Base-by-base conservation (phyloP, 169 alveolate genomes). In the Plasmodium gaboni region DNA sequence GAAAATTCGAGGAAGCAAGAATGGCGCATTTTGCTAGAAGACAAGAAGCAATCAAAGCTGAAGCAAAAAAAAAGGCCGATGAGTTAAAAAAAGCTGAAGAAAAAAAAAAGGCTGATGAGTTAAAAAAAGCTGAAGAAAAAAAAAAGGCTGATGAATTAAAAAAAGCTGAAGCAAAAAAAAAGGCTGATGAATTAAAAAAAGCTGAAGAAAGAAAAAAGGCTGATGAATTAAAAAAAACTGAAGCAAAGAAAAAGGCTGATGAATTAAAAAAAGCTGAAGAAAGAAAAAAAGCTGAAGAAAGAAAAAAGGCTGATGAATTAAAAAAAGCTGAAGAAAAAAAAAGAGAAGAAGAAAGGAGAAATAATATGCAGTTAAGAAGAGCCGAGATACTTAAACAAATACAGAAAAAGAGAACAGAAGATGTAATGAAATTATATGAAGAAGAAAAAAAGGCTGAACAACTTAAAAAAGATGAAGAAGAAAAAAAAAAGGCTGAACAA, bases 281-380 rank as follows among this genome's bases (percentile, higher is more conserved):
- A 57, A 15, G 8, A 48, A 28, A 70, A 53, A 70, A 70, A 51
- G 67, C 65, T 32, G 83, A 70, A 12, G 83, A 48, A 51, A 28
- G 7, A 22, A 53, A 53, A 53, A 71, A 71, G n/a, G 70, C 44
- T 26, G 85, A 50, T 0, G 76, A 0, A 17, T 59, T n/a, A 0
- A 68, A 46, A 22, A 68, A 68, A 15, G 63, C 15, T 17, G 76
- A 68, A 46, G 76, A 38, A 22, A 68, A 26, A 46, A 68, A 68
- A 46, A 22, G 9, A 44, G 76, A 5, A 7, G 76, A 38, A 68
- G 76, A n/a, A 6, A 68, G 38, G 15, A 68, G 48, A 10, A 61
- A 17, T 17, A 61, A 17, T 17, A 61, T 13, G 5, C 60, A 13
- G 48, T 5, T 15, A 2, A 42, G 12, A 53, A 71, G 32, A 48